Conservation (phyloP, 2,329 filamentous ascomycete species). For the Albophoma yamanashiensis region DNA sequence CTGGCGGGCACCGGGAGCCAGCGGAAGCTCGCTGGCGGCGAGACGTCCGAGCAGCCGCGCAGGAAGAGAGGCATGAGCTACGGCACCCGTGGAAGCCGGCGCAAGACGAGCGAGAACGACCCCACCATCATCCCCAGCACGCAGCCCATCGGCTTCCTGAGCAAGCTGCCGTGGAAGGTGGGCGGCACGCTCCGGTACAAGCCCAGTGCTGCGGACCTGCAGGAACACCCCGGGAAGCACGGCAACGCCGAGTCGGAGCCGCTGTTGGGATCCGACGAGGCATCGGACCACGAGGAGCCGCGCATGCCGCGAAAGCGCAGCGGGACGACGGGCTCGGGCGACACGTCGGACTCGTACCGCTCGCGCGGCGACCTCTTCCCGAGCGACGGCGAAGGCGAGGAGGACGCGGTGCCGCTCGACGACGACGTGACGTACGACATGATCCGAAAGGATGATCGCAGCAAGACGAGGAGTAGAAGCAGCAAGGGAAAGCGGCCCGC, state of each 20-base stretch:
- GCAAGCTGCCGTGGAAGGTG: conserved; percentile 73
- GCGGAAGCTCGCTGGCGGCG: conserved; percentile 20
- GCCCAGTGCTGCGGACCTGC: conserved; percentile 80
- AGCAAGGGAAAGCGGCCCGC: conserved; percentile 48
- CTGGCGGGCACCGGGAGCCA: conserved; percentile 56
- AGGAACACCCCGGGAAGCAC: conserved; percentile 63
- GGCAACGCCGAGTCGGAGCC: conserved; percentile 54
- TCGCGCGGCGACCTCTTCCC: conserved; percentile 86
- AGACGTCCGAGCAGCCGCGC: conserved; percentile 50
- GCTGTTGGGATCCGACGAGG: conserved; percentile 39
- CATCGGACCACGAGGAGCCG: conserved; percentile 16
- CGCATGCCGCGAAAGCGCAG: conserved; percentile 48
- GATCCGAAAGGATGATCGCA: conserved; percentile 63
- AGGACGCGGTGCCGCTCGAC: conserved; percentile 85
- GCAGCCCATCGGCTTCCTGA: conserved; percentile 74
- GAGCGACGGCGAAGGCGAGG: conserved; percentile 75
- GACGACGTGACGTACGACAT: conserved; percentile 85
- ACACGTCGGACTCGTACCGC: conserved; percentile 75
- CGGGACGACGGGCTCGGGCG: conserved; percentile 66
- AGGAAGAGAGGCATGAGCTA: conserved; percentile 84
- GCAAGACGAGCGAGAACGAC: conserved; percentile 51
- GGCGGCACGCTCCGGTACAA: conserved; percentile 78
- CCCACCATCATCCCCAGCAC: conserved; percentile 86
- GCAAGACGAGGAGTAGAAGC: conserved; percentile 40
- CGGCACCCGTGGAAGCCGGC: conserved; percentile 51